Conservation (phyloP, 2,329 filamentous ascomycete genomes). For the Fusarium falciforme region DNA sequence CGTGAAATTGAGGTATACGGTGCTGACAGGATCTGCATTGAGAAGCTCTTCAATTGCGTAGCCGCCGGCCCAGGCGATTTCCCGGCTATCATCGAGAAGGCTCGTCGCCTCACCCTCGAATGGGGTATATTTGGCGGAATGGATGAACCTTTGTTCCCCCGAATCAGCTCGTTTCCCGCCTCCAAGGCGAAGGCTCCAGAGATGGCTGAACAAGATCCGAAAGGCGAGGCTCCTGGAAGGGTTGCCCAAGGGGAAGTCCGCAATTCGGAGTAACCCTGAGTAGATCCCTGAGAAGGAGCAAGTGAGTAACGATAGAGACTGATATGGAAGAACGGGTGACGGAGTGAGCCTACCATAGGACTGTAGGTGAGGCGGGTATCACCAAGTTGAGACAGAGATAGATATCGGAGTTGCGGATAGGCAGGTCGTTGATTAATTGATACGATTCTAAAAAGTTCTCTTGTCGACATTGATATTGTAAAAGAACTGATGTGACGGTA, state of each 20-base stretch:
- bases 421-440: not conserved
- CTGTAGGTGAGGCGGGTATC: not conserved
- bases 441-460: not conserved
- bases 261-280: not conserved
- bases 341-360: not conserved
- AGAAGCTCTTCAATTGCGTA: not conserved
- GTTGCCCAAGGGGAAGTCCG: not conserved
- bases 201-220: not conserved
- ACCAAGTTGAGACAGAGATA: not conserved
- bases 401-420: not conserved
- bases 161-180: not conserved
- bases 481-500: not conserved
- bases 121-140: not conserved
- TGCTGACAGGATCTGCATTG: not conserved
- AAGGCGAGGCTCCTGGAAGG: not conserved
- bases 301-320: not conserved
- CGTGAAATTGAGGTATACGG: not conserved
- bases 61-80: not conserved
- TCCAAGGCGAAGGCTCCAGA: not conserved
- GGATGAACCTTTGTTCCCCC: not conserved
- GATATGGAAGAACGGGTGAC: not conserved
- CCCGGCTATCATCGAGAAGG: not conserved
- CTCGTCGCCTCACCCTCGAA: not conserved
- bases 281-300: not conserved
- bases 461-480: not conserved